A percentile compares a stretch with the other conserved stretches of the same genome.
Evolutionary conservation across 768 basidiomycete species (phyloP).

Genomic region (Lanmaoa pseudosensibilis): DNA sequence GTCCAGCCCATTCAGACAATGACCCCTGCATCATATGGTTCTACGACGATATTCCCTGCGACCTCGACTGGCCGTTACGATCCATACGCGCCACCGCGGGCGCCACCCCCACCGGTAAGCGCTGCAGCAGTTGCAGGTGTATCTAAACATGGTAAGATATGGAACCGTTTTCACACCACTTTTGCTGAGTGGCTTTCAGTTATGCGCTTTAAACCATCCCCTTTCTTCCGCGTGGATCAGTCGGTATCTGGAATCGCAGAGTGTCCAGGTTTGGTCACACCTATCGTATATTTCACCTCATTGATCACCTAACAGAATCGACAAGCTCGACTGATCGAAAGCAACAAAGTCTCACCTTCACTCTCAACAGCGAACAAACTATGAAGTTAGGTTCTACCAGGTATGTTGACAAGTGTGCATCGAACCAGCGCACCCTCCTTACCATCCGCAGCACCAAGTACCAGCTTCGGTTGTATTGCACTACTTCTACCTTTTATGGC

Average conservation of each 20-base stretch:
- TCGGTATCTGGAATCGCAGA: conserved; percentile 63
- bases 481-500: conserved; percentile 74
- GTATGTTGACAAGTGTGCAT: conserved; percentile 40
- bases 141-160: conserved; percentile 29
- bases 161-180: conserved; percentile 10
- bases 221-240: conserved; percentile 72
- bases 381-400: conserved; percentile 55
- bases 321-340: conserved; percentile 76
- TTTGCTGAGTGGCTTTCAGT: conserved; percentile 38
- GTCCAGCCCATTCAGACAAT: conserved; percentile 28
- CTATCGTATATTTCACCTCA: background rate
- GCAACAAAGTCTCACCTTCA: conserved; percentile 59
- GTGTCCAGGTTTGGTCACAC: conserved; percentile 64
- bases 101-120: conserved; percentile 38
- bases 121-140: conserved; percentile 33
- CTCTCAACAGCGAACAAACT: conserved; percentile 64
- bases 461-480: conserved; percentile 87
- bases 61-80: conserved; percentile 52
- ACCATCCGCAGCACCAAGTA: conserved; percentile 53
- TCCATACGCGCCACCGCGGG: conserved; percentile 64
- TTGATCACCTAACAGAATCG: conserved; percentile 53
- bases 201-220: conserved; percentile 77
- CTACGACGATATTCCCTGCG: conserved; percentile 25
- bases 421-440: conserved; percentile 9
- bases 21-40: conserved; percentile 19